Conservation (phyloP, 441 rosid genomes). For the Erodium moschatum region DNA sequence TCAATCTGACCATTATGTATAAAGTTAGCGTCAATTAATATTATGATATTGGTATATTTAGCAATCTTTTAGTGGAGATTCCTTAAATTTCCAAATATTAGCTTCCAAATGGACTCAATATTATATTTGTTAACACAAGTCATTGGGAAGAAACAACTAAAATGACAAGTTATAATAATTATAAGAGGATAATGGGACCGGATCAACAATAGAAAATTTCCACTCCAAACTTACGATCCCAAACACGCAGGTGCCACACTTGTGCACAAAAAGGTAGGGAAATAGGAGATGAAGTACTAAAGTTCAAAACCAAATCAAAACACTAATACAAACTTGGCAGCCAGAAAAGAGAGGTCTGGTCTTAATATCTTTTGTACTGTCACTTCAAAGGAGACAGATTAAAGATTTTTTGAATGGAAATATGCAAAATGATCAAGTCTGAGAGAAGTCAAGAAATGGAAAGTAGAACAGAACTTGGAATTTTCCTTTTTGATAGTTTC, state of each 20-base stretch:
- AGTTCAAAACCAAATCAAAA: background rate
- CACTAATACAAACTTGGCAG: background rate
- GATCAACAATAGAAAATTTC: background rate
- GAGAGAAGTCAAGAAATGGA: background rate
- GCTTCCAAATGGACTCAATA: background rate
- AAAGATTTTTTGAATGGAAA: background rate
- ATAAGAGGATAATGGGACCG: background rate
- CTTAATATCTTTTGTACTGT: background rate
- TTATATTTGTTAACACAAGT: background rate
- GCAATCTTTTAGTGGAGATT: background rate
- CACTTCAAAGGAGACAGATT: background rate
- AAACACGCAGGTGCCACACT: background rate
- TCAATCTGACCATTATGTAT: background rate
- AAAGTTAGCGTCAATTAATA: background rate
- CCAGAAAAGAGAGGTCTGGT: background rate
- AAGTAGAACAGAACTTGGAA: background rate
- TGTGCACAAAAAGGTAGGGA: background rate
- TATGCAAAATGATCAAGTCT: background rate
- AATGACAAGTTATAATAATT: too few relatives aligned
- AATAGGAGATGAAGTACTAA: background rate
- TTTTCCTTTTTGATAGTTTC: conserved; percentile 2
- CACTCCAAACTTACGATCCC: background rate
- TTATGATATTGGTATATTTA: background rate
- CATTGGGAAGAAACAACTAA: too few relatives aligned
- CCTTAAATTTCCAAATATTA: background rate